Percentiles rank a stretch among this genome's conserved stretches.
Evolutionary conservation across 306 rosid species (phyloP).

Genomic region (Senna tora): DNA sequence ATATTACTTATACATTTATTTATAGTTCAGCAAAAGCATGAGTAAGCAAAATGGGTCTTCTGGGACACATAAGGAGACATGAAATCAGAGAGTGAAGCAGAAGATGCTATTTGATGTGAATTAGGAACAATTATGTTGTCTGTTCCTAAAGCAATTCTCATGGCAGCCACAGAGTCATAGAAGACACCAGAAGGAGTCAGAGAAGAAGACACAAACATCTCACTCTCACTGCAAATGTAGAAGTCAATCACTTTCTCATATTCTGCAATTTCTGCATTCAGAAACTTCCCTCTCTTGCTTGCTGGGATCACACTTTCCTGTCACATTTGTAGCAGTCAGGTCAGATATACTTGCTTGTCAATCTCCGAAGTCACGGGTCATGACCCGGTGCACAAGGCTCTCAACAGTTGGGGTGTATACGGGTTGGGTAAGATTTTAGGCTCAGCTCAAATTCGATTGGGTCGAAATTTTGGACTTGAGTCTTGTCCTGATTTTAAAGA

Average conservation of each 20-base stretch:
- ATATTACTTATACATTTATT: no score
- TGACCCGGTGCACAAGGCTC: no score
- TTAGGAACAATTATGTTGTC: constrained; percentile 38
- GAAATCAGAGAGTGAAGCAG: constrained; percentile 36
- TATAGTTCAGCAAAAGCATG: constrained; percentile 51
- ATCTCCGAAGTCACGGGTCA: no score
- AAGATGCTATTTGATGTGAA: constrained; percentile 25
- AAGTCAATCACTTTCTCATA: constrained; percentile 45
- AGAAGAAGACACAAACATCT: constrained; percentile 46
- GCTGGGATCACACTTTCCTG: constrained; percentile 45
- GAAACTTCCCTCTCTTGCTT: constrained; percentile 34
- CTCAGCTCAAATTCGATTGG: no score
- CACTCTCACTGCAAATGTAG: constrained; percentile 45
- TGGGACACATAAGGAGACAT: constrained; percentile 44
- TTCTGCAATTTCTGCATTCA: constrained; percentile 34
- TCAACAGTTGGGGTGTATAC: no score
- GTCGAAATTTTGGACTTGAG: no score
- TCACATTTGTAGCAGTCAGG: no score
- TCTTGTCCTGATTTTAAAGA: no score
- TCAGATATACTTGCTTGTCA: no score
- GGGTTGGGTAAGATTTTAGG: no score
- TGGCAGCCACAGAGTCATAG: constrained; percentile 45
- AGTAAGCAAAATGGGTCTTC: constrained; percentile 46
- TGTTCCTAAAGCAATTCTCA: constrained; percentile 51
- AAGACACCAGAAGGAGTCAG: constrained; percentile 10